Evolutionary conservation across 352 stramenopile genomes (phyloP).

Genomic region (Globisporangium abappressorium): DNA sequence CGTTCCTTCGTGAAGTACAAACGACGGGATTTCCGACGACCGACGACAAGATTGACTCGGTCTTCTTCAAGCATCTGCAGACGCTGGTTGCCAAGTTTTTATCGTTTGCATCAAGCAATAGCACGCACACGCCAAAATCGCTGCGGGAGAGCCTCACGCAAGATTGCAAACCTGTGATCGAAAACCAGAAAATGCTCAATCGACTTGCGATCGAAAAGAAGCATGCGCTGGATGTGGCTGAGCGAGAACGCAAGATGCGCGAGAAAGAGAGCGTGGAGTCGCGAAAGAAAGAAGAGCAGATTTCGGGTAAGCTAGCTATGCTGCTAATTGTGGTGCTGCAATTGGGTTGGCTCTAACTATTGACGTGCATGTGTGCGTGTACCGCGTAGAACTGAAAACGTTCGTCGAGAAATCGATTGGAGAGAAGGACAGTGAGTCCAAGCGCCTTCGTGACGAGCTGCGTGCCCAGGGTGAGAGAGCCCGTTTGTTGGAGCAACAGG

Average conservation of each 20-base stretch:
- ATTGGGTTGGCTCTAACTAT: neutral
- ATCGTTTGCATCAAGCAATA: slow-evolving; percentile 38
- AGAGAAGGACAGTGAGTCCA: slow-evolving; percentile 66
- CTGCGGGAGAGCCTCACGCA: slow-evolving; percentile 55
- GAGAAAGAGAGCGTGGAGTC: slow-evolving; percentile 51
- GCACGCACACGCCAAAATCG: slow-evolving; percentile 40
- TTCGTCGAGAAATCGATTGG: slow-evolving; percentile 61
- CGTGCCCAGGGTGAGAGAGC: slow-evolving; percentile 54
- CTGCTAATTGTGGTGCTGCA: neutral
- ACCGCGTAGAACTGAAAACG: slow-evolving; percentile 41
- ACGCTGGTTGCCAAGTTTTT: slow-evolving; percentile 61
- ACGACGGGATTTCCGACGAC: slow-evolving; percentile 50
- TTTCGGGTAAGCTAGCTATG: slow-evolving; percentile 32
- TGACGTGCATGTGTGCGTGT: neutral
- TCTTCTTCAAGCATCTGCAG: slow-evolving; percentile 59
- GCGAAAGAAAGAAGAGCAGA: slow-evolving; percentile 59
- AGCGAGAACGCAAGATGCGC: slow-evolving; percentile 58
- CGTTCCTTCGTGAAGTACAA: slow-evolving; percentile 59
- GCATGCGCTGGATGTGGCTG: slow-evolving; percentile 45
- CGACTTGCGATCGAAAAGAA: slow-evolving; percentile 66
- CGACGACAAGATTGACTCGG: slow-evolving; percentile 59
- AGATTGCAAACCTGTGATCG: slow-evolving; percentile 54
- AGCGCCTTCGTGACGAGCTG: slow-evolving; percentile 60
- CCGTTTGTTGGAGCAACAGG: slow-evolving; percentile 46
- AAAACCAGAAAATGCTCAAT: slow-evolving; percentile 78